Evolutionary conservation across 495 filamentous ascomycete genomes (phyloP).

Genomic region (Aspergillus avenaceus): DNA sequence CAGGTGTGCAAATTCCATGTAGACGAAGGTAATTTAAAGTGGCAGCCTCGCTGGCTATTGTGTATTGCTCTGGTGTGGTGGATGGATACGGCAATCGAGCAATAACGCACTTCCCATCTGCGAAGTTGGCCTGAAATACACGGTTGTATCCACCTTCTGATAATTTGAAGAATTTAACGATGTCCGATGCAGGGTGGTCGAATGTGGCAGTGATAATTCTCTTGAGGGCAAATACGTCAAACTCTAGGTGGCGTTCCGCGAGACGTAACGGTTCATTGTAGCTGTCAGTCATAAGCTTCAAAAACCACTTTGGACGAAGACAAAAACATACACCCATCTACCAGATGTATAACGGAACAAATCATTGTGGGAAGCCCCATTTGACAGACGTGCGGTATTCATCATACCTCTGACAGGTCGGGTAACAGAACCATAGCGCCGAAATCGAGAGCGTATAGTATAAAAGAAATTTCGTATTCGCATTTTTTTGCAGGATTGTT

Average conservation of each 20-base stretch:
- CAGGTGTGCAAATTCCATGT: constrained; percentile 19
- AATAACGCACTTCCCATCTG: constrained; percentile 18
- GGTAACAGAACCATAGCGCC: no score
- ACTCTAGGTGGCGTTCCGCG: constrained; percentile 16
- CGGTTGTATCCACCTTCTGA: constrained; percentile 30
- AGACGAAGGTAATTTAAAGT: constrained; percentile 31
- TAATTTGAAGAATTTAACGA: constrained; percentile 18
- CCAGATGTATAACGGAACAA: constrained; percentile 16
- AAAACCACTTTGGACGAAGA: background rate
- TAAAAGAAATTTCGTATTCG: no score
- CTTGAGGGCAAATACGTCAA: constrained; percentile 20
- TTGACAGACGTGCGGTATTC: no score
- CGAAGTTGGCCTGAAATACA: constrained; percentile 16
- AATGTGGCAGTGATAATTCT: constrained; percentile 4
- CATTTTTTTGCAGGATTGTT: no score
- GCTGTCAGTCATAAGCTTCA: constrained; percentile 1
- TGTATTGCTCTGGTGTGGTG: constrained; percentile 20
- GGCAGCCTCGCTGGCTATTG: constrained; percentile 33
- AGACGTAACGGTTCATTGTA: constrained; percentile 20
- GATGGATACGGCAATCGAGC: constrained; percentile 22
- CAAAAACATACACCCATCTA: constrained; percentile 16
- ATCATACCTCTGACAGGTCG: no score
- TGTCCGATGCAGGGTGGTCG: constrained; percentile 4
- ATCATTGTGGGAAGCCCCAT: no score
- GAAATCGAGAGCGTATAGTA: no score